Base-by-base conservation (phyloP, 441 rosid genomes). In the Sinapis alba region DNA sequence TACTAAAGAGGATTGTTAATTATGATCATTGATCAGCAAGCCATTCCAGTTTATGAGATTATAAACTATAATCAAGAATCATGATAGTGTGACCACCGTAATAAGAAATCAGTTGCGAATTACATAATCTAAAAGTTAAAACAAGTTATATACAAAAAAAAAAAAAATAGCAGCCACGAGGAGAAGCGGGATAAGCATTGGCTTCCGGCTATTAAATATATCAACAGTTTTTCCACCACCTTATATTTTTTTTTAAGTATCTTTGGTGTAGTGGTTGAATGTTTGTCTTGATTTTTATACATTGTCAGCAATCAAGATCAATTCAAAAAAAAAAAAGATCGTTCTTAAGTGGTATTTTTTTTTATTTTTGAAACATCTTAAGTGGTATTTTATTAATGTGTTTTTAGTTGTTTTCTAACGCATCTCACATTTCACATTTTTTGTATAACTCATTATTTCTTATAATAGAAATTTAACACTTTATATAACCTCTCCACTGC, bases 401-500 rank as follows among this genome's bases (percentile, higher is more conserved):
- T 34, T 34, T 9, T 34, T 34, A 34, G 41, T 34, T 34, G 41
- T 34, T 34, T 38, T 38, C n/a, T 38, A 38, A 12, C 15, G 15
- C 45, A 38, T 38, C 50, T 13, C 18, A 43, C 2, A 13, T 43
- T 43, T 43, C 50, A 43, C 16, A 5, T 43, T n/a, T 43, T 38
- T 43, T 12, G 45, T 38, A n/a, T n/a, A 43, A n/a, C 18, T 41
- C 47, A 11, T 41, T 8, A 47, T 16, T 15, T 47, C 3, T 53
- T 34, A 34, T 53, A 51, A 21, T 26, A 24, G 6, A 32, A 47
- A 15, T 5, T 16, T 0, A 62, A 69, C 38, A 51, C 70, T 27
- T 30, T 76, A 76, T 76, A 76, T 64, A 77, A 36, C 23, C 69
- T 71, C 69, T 71, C 28, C 30, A 2, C 7, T 54, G 26, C 8